These are phyloP conservation scores for Rugosomyces carneus DNA, from an alignment of 1,284 basidiomycete species.

Conservation along the genomic window DNA sequence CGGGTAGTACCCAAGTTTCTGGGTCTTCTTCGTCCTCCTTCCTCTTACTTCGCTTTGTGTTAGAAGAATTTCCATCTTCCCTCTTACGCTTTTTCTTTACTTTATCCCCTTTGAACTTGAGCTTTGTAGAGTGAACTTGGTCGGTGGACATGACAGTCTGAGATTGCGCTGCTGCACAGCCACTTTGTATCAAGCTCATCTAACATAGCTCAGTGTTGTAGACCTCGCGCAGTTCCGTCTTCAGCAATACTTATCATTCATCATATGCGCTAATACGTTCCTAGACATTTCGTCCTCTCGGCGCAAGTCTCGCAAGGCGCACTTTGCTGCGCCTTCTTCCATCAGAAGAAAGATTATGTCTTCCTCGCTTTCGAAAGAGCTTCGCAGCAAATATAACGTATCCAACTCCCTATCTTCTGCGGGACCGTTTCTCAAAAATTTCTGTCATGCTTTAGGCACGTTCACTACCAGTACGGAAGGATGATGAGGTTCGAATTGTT, in stretches of 20 bases:
- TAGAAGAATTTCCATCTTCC: slow-evolving; percentile 45
- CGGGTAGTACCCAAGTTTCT: slow-evolving; percentile 76
- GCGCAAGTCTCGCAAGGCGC: slow-evolving; percentile 95
- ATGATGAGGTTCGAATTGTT: slow-evolving; percentile 97
- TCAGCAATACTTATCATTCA: no score
- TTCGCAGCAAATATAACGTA: slow-evolving; percentile 89
- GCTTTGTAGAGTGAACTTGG: slow-evolving; percentile 59
- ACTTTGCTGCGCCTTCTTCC: slow-evolving; percentile 90
- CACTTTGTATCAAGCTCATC: no score
- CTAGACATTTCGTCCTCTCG: slow-evolving; percentile 82
- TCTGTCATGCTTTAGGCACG: slow-evolving; percentile 33
- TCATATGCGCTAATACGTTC: slow-evolving; percentile 25
- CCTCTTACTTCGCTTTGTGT: slow-evolving; percentile 39
- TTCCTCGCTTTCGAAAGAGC: slow-evolving; percentile 92
- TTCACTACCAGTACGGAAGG: slow-evolving; percentile 94
- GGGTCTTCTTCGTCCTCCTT: slow-evolving; percentile 57
- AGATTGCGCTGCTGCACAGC: no score
- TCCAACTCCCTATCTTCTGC: neutral
- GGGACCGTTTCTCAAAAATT: neutral
- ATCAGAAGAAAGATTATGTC: slow-evolving; percentile 98
- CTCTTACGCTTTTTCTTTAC: slow-evolving; percentile 74
- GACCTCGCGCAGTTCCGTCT: slow-evolving; percentile 29
- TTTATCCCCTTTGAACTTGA: slow-evolving; percentile 87
- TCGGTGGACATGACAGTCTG: slow-evolving; percentile 35
- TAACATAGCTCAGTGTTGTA: no score